These are phyloP conservation scores for Chimonanthus praecox DNA, from an alignment of 164 flowering plant species.

Conservation along the genomic window DNA sequence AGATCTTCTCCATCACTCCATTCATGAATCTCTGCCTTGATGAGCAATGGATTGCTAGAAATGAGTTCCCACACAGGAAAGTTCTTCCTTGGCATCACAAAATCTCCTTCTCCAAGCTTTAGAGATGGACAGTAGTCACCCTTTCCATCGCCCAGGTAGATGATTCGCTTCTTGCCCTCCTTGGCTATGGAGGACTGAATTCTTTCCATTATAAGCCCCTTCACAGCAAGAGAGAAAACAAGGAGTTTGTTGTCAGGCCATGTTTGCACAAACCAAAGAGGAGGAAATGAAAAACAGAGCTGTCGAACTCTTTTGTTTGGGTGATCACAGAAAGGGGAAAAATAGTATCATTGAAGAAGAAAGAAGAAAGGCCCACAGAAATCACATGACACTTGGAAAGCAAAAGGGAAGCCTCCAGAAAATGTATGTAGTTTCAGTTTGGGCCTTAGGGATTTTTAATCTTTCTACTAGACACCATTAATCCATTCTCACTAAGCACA, in stretches of 20 bases:
- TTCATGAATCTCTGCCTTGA: constrained; percentile 58
- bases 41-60: constrained; percentile 28
- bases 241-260: neutral
- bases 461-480: too few relatives aligned
- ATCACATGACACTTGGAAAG: neutral
- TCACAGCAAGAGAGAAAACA: too few relatives aligned
- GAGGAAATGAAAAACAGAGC: too few relatives aligned
- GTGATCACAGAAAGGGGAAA: neutral
- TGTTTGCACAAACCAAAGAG: neutral
- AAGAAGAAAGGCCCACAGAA: neutral
- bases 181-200: constrained; percentile 29
- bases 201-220: constrained; percentile 55
- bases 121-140: constrained; percentile 74
- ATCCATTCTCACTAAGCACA: too few relatives aligned
- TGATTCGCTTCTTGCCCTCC: constrained; percentile 14
- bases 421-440: too few relatives aligned
- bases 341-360: too few relatives aligned
- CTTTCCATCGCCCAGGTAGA: constrained; percentile 75
- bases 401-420: too few relatives aligned
- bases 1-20: constrained; percentile 76
- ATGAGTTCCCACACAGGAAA: constrained; percentile 74
- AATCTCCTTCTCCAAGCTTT: constrained; percentile 43
- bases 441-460: too few relatives aligned
- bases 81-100: constrained; percentile 70
- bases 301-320: neutral